Percentiles rank a stretch among this genome's conserved stretches.
Evolutionary conservation across 2,329 filamentous ascomycete species (phyloP).

Genomic region (Botrytis byssoidea): DNA sequence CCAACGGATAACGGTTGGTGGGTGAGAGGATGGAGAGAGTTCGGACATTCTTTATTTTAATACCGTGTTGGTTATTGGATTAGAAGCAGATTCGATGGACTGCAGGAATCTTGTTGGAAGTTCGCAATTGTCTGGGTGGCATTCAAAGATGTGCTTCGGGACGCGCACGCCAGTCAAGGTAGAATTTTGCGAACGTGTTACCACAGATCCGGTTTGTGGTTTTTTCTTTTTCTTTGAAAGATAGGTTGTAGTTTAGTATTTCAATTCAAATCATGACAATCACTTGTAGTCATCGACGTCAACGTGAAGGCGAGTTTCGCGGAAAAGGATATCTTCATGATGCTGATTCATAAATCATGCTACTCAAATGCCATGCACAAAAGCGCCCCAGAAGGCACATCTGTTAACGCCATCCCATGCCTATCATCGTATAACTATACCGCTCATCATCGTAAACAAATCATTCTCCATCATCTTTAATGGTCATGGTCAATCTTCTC

Average conservation of each 20-base stretch:
- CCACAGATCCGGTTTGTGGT: background rate
- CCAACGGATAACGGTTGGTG: constrained; percentile 28
- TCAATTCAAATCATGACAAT: background rate
- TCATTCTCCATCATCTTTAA: constrained; percentile 45
- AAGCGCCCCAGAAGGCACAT: constrained; percentile 15
- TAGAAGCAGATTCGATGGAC: background rate
- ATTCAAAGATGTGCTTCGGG: background rate
- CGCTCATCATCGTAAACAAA: constrained; percentile 19
- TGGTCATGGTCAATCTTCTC: constrained; percentile 86
- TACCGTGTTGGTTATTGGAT: background rate
- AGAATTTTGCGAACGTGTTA: background rate
- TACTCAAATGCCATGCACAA: constrained; percentile 18
- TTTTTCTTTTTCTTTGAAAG: background rate
- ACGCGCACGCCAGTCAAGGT: background rate
- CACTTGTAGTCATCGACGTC: background rate
- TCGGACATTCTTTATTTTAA: constrained; percentile 50
- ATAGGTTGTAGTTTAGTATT: background rate
- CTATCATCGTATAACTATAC: constrained; percentile 14
- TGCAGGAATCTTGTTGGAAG: background rate
- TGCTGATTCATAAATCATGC: background rate
- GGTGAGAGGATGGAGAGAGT: constrained; percentile 44
- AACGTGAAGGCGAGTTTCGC: background rate
- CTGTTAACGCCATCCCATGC: constrained; percentile 30
- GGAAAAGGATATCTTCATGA: background rate
- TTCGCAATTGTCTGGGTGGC: background rate